A percentile compares a stretch with the other conserved stretches of the same genome.
Conservation (phyloP, 106 monocot species). For the Acanthochlamys bracteata region DNA sequence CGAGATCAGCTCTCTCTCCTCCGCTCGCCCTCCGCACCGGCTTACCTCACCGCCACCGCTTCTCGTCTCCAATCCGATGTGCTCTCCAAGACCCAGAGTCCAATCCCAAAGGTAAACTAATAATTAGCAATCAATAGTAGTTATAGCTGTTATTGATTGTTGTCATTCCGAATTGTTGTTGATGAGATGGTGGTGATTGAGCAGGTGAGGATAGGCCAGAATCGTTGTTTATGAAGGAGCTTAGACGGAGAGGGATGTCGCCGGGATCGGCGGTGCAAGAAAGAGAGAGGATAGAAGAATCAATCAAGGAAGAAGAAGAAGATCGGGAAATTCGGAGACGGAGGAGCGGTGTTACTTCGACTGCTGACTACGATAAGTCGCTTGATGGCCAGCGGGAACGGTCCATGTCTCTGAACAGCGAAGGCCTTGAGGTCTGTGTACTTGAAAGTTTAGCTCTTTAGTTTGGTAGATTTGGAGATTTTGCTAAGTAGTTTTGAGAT, state of each 20-base stretch:
- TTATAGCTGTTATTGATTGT: not conserved
- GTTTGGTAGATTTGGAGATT: no score
- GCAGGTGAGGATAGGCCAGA: conserved; percentile 69
- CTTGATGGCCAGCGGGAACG: conserved; percentile 23
- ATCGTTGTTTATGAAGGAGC: conserved; percentile 86
- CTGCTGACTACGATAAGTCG: conserved; percentile 17
- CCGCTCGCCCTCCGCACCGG: conserved; percentile 10
- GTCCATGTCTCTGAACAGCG: conserved; percentile 64
- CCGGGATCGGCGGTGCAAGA: conserved; percentile 16
- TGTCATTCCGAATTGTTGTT: not conserved
- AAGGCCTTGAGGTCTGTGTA: conserved; percentile 59
- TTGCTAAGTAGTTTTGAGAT: no score
- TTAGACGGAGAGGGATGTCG: conserved; percentile 78
- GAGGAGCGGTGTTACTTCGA: conserved; percentile 22
- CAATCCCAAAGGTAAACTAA: conserved; percentile 24
- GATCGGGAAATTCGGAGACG: not conserved
- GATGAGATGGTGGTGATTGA: not conserved
- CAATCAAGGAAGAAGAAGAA: conserved; percentile 1
- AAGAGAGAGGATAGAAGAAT: conserved; percentile 1
- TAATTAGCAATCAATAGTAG: not conserved
- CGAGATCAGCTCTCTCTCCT: conserved; percentile 18
- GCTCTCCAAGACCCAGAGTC: conserved; percentile 16
- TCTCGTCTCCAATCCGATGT: conserved; percentile 16
- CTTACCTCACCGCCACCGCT: conserved; percentile 1
- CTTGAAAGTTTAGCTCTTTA: no score